Percentiles rank a stretch among this genome's conserved stretches.
phyloP scores from a whole-genome alignment of 2,329 filamentous ascomycete genomes.

The Xylariales sp. region DNA sequence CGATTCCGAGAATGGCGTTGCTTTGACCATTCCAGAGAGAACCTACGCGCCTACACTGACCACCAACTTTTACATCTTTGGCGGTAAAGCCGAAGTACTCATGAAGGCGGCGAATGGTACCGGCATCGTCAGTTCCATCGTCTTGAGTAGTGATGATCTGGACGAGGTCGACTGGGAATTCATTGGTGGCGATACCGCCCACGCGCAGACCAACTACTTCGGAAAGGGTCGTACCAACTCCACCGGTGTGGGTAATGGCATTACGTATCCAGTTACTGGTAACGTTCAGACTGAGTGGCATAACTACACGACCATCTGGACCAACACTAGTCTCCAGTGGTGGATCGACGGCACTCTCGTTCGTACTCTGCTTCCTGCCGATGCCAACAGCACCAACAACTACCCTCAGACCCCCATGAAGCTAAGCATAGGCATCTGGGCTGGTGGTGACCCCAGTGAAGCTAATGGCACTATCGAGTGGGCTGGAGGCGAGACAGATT shows the following conservation, averaged over 20 bases:
- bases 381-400: slow-evolving; percentile 57
- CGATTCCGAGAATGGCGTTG: slow-evolving; percentile 56
- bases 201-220: slow-evolving; percentile 72
- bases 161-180: slow-evolving; percentile 91
- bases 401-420: slow-evolving; percentile 78
- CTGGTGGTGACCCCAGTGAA: slow-evolving; percentile 54
- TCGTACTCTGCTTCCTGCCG: slow-evolving; percentile 57
- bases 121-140: slow-evolving; percentile 78
- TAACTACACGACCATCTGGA: slow-evolving; percentile 77
- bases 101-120: slow-evolving; percentile 71
- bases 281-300: slow-evolving; percentile 59
- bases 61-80: slow-evolving; percentile 82
- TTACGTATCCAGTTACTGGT: slow-evolving; percentile 49
- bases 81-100: slow-evolving; percentile 71
- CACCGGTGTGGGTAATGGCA: slow-evolving; percentile 61
- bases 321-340: slow-evolving; percentile 60
- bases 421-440: slow-evolving; percentile 63
- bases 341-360: slow-evolving; percentile 64
- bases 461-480: slow-evolving; percentile 58
- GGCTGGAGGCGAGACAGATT: slow-evolving; percentile 68
- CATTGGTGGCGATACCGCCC: slow-evolving; percentile 60
- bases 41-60: slow-evolving; percentile 76
- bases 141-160: slow-evolving; percentile 76
- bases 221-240: slow-evolving; percentile 66
- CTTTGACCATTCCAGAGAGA: slow-evolving; percentile 66